A percentile compares a stretch with the other conserved stretches of the same genome.
phyloP scores from a whole-genome alignment of 352 stramenopile genomes.

The Blastocystis sp. region DNA sequence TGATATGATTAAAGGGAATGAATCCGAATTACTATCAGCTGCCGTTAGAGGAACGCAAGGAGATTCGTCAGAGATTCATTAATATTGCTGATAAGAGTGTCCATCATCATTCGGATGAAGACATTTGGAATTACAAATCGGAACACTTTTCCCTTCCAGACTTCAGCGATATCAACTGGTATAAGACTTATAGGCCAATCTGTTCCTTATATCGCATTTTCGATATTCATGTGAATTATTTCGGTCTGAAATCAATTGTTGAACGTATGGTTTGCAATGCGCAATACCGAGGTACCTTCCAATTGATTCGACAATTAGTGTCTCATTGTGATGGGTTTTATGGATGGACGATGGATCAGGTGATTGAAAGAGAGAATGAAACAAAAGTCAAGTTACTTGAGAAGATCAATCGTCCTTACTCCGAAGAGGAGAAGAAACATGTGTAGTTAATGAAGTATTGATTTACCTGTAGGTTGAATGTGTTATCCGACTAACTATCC shows the following conservation, averaged over 20 bases:
- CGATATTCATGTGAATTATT: constrained; percentile 65
- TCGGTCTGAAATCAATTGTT: constrained; percentile 46
- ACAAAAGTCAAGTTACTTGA: constrained; percentile 32
- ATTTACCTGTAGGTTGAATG: constrained; percentile 32
- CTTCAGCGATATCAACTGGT: constrained; percentile 22
- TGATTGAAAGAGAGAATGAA: constrained; percentile 49
- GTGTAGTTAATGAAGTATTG: neutral
- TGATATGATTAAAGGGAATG: neutral
- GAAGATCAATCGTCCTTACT: constrained; percentile 33
- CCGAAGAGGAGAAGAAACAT: constrained; percentile 52
- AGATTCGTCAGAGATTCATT: constrained; percentile 19
- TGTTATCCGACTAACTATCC: neutral
- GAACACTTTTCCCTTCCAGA: constrained; percentile 43
- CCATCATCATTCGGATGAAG: constrained; percentile 10
- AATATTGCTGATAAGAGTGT: constrained; percentile 25
- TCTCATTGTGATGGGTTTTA: constrained; percentile 60
- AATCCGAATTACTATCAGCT: constrained; percentile 58
- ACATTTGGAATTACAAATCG: constrained; percentile 23
- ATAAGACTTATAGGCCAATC: constrained; percentile 11
- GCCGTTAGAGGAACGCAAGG: constrained; percentile 2
- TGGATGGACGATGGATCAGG: constrained; percentile 52
- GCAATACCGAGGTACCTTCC: constrained; percentile 60
- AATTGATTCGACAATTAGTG: constrained; percentile 58
- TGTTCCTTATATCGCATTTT: constrained; percentile 42
- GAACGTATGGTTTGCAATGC: constrained; percentile 50